These are phyloP conservation scores for Pichia sp. DNA, from an alignment of 1,139 yeast genomes.

Conservation along the genomic window DNA sequence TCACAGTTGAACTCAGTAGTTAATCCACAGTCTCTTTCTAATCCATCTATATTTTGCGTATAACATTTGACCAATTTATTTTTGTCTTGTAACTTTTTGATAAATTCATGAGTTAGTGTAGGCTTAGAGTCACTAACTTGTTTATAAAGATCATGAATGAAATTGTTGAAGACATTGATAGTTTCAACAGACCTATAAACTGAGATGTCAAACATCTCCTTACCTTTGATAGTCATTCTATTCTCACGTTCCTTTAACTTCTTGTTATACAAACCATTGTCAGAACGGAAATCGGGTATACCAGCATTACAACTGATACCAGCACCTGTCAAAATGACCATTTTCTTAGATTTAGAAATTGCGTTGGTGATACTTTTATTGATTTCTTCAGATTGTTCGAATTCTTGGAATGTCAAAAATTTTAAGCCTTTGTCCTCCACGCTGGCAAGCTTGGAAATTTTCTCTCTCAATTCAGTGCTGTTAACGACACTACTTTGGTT, in stretches of 20 bases:
- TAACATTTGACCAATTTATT: conserved; percentile 78
- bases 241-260: conserved; percentile 56
- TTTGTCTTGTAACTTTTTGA: conserved; percentile 60
- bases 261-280: conserved; percentile 77
- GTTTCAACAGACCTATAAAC: conserved; percentile 69
- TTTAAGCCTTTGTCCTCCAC: conserved; percentile 9
- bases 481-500: not conserved
- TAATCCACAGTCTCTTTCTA: conserved; percentile 45
- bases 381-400: not conserved
- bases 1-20: conserved; percentile 28
- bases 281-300: conserved; percentile 89
- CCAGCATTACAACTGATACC: conserved; percentile 97
- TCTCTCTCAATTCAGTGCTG: conserved; percentile 9
- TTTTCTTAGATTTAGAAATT: conserved; percentile 38
- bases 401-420: conserved; percentile 11
- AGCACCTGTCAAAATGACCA: conserved; percentile 80
- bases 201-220: conserved; percentile 86
- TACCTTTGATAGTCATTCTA: conserved; percentile 59
- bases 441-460: conserved; percentile 9
- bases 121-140: conserved; percentile 68
- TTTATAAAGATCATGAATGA: conserved; percentile 66
- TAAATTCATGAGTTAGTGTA: conserved; percentile 80
- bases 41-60: conserved; percentile 77
- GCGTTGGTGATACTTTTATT: conserved; percentile 10
- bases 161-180: conserved; percentile 69